A percentile compares a stretch with the other conserved stretches of the same genome.
Conservation (phyloP, 208 protist genomes). For the Leishmania braziliensis region DNA sequence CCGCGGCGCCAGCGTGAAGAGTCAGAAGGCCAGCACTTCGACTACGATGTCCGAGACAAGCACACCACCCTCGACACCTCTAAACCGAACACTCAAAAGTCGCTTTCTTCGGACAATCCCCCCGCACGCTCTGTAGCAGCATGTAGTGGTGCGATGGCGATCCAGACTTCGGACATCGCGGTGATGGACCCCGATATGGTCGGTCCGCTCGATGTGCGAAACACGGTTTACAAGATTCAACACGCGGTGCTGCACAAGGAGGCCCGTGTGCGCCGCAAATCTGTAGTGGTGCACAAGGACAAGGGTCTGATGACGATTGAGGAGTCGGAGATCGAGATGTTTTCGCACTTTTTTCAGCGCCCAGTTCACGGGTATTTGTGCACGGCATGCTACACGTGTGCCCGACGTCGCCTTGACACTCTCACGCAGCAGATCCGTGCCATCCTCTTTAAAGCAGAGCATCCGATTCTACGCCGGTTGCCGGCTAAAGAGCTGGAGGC, state of each 20-base stretch:
- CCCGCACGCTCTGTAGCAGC: not conserved
- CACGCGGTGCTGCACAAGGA: conserved; percentile 69
- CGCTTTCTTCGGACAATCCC: not conserved
- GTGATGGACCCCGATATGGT: conserved; percentile 53
- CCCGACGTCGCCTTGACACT: conserved; percentile 60
- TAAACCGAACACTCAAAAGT: not conserved
- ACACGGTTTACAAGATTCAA: conserved; percentile 71
- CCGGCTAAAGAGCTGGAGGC: conserved; percentile 29
- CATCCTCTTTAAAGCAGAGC: conserved; percentile 67
- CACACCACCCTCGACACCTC: not conserved
- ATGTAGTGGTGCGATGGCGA: not conserved
- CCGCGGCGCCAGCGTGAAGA: conserved; percentile 7
- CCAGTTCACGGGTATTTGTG: conserved; percentile 84
- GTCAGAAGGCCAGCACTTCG: not conserved
- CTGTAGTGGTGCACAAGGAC: conserved; percentile 58
- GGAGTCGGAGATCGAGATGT: conserved; percentile 82
- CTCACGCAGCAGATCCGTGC: conserved; percentile 68
- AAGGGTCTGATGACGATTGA: conserved; percentile 83
- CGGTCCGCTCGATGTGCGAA: conserved; percentile 42
- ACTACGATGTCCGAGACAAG: not conserved
- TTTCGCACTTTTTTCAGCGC: conserved; percentile 78
- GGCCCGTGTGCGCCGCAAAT: conserved; percentile 40
- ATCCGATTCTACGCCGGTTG: conserved; percentile 56
- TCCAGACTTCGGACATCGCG: conserved; percentile 17
- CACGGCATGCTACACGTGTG: conserved; percentile 69